These are phyloP conservation scores for Escovopsis sp. DNA, from an alignment of 2,329 filamentous ascomycete species.

Conservation along the genomic window DNA sequence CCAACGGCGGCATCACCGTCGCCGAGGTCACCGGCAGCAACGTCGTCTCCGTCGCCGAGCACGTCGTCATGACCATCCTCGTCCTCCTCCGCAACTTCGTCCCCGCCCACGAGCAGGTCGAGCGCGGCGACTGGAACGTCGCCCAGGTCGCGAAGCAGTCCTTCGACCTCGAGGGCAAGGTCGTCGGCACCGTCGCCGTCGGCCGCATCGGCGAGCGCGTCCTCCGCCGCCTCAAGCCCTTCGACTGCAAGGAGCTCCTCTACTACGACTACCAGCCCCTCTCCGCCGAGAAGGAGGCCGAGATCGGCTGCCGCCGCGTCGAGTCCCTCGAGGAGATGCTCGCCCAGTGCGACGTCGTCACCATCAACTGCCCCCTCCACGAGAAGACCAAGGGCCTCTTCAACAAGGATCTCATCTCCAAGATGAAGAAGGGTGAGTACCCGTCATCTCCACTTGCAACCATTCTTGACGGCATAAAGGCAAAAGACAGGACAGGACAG, in stretches of 20 bases:
- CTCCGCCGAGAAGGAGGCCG: slow-evolving; percentile 69
- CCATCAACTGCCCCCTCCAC: slow-evolving; percentile 98
- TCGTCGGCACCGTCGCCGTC: slow-evolving; percentile 92
- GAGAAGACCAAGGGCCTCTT: slow-evolving; percentile 94
- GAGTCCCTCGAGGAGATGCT: slow-evolving; percentile 87
- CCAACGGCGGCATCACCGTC: slow-evolving; percentile 93
- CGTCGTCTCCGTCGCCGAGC: slow-evolving; percentile 95
- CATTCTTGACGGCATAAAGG: too few relatives aligned
- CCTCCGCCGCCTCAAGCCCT: slow-evolving; percentile 85
- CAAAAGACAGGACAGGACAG: too few relatives aligned
- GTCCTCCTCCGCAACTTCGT: slow-evolving; percentile 95
- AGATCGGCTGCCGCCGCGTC: slow-evolving; percentile 89
- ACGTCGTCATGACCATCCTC: slow-evolving; percentile 98
- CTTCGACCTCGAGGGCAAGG: slow-evolving; percentile 94
- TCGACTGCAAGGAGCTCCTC: slow-evolving; percentile 98
- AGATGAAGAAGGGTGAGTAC: slow-evolving; percentile 86
- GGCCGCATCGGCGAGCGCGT: slow-evolving; percentile 98
- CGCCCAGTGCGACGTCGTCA: slow-evolving; percentile 88
- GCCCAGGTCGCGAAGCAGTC: slow-evolving; percentile 95
- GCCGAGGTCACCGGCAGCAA: slow-evolving; percentile 97
- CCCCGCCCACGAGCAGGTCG: slow-evolving; percentile 88
- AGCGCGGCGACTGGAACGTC: slow-evolving; percentile 84
- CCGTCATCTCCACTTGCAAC: too few relatives aligned
- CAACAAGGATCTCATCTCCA: slow-evolving; percentile 95
- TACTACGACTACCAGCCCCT: slow-evolving; percentile 99